Conservation (phyloP, 2,329 filamentous ascomycete species). For the Pyrenochaeta sp. region DNA sequence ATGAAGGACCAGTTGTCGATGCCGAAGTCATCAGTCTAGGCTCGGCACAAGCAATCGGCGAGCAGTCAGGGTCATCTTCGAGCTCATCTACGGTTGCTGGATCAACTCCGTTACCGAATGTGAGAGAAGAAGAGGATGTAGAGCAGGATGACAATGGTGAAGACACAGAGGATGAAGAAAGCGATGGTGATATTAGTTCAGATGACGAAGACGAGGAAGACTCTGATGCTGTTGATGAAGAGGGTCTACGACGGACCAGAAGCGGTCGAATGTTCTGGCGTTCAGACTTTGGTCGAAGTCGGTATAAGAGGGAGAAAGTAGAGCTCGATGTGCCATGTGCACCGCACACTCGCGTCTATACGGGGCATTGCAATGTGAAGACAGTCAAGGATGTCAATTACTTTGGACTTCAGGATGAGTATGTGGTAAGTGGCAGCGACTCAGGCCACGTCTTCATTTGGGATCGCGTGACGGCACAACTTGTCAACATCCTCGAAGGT, state of each 20-base stretch:
- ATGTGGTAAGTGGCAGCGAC: constrained; percentile 73
- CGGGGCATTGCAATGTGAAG: constrained; percentile 72
- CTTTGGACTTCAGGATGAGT: constrained; percentile 72
- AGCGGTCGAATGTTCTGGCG: constrained; percentile 56
- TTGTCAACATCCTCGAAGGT: constrained; percentile 72
- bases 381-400: constrained; percentile 76
- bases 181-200: too few species aligned
- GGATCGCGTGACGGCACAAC: constrained; percentile 68
- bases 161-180: background rate
- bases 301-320: constrained; percentile 58
- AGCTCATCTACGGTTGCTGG: constrained; percentile 8
- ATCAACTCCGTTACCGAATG: background rate
- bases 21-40: constrained; percentile 31
- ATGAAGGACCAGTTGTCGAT: constrained; percentile 53
- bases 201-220: constrained; percentile 41
- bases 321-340: constrained; percentile 64
- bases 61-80: constrained; percentile 10
- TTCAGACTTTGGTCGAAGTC: constrained; percentile 59
- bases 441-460: constrained; percentile 74
- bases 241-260: constrained; percentile 45
- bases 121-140: constrained; percentile 1
- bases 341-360: constrained; percentile 65
- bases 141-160: constrained; percentile 38
- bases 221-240: constrained; percentile 25
- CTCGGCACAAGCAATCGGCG: constrained; percentile 19